Evolutionary conservation across 805 yeast genomes (phyloP), one percentile per base, ranked within the genome.

Genomic region (Ogataea saltuana): DNA sequence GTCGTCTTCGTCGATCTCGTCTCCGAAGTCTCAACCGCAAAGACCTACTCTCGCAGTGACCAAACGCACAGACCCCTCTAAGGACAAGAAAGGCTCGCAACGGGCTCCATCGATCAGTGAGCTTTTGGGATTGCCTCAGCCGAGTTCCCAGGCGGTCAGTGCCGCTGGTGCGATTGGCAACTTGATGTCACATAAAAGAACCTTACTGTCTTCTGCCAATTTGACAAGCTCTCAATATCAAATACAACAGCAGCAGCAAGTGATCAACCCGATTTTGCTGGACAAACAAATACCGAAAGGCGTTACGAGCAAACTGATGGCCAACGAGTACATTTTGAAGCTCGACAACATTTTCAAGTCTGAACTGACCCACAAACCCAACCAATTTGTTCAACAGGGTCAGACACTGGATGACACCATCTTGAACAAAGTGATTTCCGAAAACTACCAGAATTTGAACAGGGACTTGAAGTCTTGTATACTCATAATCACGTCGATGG

Each of bases 131-230:
- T 39, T 59, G 7, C 65, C 64, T 2, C 61, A 57, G 36, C 60
- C 60, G 4, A 54, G 65, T 26, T 60, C 66, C 1, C 63, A 60
- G 29, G 68, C 68, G 9, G 59, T 63, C 3, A 58, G 61, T 38
- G 67, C 68, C 7, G 67, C 68, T 7, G 66, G 66, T 2, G 68
- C 68, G 1, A 55, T 63, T 44, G 67, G 67, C 15, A 59, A 55
- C 17, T 28, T 62, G 47, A 32, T 61, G 40, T 59, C 59, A 2
- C 66, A 60, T 41, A 60, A 60, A 19, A 46, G 65, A 41, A 53
- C 53, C 2, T 38, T 57, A 35, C 48, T 48, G 19, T 54, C 60
- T 1, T 46, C 53, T n/a, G 46, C 44, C 3, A 48, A 32, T 27
- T 18, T 53, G 19, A 44, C 52, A 13, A 40, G 35, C 34, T 17